Evolutionary conservation across 345 rosid species (phyloP).

Genomic region (Diplotaxis tenuifolia): DNA sequence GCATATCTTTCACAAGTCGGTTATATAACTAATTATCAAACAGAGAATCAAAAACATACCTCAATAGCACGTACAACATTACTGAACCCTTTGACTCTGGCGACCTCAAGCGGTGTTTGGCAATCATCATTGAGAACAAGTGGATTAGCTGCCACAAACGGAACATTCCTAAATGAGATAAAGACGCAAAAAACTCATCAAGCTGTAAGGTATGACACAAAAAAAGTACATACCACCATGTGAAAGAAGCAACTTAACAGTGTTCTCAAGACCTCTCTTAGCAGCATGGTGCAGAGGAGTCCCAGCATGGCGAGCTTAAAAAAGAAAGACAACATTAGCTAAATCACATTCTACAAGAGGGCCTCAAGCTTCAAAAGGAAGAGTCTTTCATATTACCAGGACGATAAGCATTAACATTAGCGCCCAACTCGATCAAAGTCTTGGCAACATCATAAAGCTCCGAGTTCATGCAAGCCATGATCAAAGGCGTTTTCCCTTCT

Average conservation of each 20-base stretch:
- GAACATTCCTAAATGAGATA: slow-evolving; percentile 3
- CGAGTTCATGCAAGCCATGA: slow-evolving; percentile 70
- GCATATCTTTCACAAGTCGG: neutral
- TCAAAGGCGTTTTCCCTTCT: slow-evolving; percentile 94
- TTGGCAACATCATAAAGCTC: slow-evolving; percentile 64
- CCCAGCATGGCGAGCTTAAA: slow-evolving; percentile 82
- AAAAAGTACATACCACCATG: slow-evolving; percentile 57
- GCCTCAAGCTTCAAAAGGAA: neutral
- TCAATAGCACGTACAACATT: slow-evolving; percentile 85
- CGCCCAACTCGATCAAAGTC: slow-evolving; percentile 81
- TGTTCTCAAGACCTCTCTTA: slow-evolving; percentile 77
- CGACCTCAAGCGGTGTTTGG: slow-evolving; percentile 85
- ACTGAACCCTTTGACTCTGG: slow-evolving; percentile 69
- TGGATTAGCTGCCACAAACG: slow-evolving; percentile 86
- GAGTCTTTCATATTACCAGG: slow-evolving; percentile 47
- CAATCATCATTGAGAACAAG: slow-evolving; percentile 84
- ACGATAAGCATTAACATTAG: slow-evolving; percentile 82
- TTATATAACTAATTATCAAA: neutral
- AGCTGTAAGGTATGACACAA: neutral
- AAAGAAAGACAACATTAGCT: neutral
- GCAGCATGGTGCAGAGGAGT: slow-evolving; percentile 99
- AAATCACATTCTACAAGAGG: neutral
- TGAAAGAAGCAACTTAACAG: slow-evolving; percentile 75
- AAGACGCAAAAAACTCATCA: neutral
- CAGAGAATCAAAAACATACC: slow-evolving; percentile 42